A percentile compares a stretch with the other conserved stretches of the same genome.
phyloP scores from a whole-genome alignment of 2,329 filamentous ascomycete genomes.

The Phaeophleospora eucalypticola region DNA sequence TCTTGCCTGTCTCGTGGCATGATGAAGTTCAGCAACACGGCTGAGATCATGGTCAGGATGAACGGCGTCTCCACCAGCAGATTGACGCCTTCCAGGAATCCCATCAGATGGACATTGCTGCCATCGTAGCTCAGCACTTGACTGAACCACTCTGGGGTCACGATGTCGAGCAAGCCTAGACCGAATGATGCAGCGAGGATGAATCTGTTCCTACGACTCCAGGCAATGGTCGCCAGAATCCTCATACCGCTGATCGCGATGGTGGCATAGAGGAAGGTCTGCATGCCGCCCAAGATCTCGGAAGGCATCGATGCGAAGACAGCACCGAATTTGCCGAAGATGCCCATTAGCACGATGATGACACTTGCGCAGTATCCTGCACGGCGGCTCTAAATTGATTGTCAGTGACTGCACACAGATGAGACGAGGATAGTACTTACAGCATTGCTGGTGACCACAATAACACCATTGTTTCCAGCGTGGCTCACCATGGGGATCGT shows the following conservation, averaged over 20 bases:
- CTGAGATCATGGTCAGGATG: constrained; percentile 18
- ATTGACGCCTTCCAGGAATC: constrained; percentile 20
- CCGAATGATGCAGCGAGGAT: constrained; percentile 50
- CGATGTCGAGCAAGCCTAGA: constrained; percentile 17
- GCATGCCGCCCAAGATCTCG: constrained; percentile 42
- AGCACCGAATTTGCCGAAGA: constrained; percentile 19
- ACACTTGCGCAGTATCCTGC: constrained; percentile 18
- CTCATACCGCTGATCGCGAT: constrained; percentile 72
- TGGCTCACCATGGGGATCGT: constrained; percentile 19
- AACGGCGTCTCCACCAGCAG: constrained; percentile 20
- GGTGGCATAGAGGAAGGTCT: constrained; percentile 71
- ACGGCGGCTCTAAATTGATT: constrained; percentile 12
- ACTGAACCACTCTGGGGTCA: constrained; percentile 18
- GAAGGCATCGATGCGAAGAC: constrained; percentile 20
- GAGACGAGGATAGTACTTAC: constrained; percentile 7
- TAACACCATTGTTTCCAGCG: constrained; percentile 20
- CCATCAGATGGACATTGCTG: constrained; percentile 14
- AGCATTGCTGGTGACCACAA: constrained; percentile 21
- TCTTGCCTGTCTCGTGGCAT: constrained; percentile 17
- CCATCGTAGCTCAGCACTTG: constrained; percentile 14
- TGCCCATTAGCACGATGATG: constrained; percentile 17
- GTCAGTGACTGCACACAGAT: background rate
- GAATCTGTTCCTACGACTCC: constrained; percentile 72
- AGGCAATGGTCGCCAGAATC: constrained; percentile 65
- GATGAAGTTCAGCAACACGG: constrained; percentile 17